phyloP scores from a whole-genome alignment of 768 basidiomycete genomes.

The Xanthoconium stramineum region DNA sequence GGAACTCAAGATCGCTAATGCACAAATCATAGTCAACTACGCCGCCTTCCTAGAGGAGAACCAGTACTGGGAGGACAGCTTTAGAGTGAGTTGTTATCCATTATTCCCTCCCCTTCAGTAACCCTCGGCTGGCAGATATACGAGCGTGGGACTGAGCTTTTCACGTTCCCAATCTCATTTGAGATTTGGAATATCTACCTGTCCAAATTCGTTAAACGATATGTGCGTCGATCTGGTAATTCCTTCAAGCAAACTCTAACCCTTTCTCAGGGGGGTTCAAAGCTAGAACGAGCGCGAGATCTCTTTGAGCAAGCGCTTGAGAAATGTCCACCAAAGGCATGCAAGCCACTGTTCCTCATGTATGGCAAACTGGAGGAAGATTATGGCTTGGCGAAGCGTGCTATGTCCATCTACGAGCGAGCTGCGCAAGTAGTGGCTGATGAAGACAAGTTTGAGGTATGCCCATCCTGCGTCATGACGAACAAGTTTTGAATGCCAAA shows the following conservation, averaged over 20 bases:
- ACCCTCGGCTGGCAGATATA: slow-evolving; percentile 59
- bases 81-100: slow-evolving; percentile 70
- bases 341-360: slow-evolving; percentile 93
- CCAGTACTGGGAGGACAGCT: slow-evolving; percentile 97
- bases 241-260: not conserved
- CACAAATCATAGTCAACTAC: slow-evolving; percentile 96
- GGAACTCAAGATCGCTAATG: slow-evolving; percentile 95
- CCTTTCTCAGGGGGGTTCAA: slow-evolving; percentile 71
- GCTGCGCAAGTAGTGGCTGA: slow-evolving; percentile 84
- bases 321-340: slow-evolving; percentile 92
- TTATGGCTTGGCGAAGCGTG: slow-evolving; percentile 88
- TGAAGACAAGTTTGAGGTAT: slow-evolving; percentile 92
- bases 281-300: slow-evolving; percentile 94
- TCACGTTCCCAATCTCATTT: slow-evolving; percentile 97
- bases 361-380: slow-evolving; percentile 97
- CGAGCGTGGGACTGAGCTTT: slow-evolving; percentile 94
- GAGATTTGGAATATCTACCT: slow-evolving; percentile 99
- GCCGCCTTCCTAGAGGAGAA: slow-evolving; percentile 97
- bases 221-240: slow-evolving; percentile 51
- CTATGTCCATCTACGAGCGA: slow-evolving; percentile 94
- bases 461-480: slow-evolving; percentile 13
- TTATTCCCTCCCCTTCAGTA: not conserved
- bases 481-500: slow-evolving; percentile 4
- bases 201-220: slow-evolving; percentile 95
- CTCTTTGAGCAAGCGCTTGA: slow-evolving; percentile 97